Conservation (phyloP, 2,329 filamentous ascomycete species). For the Diaporthe eres region DNA sequence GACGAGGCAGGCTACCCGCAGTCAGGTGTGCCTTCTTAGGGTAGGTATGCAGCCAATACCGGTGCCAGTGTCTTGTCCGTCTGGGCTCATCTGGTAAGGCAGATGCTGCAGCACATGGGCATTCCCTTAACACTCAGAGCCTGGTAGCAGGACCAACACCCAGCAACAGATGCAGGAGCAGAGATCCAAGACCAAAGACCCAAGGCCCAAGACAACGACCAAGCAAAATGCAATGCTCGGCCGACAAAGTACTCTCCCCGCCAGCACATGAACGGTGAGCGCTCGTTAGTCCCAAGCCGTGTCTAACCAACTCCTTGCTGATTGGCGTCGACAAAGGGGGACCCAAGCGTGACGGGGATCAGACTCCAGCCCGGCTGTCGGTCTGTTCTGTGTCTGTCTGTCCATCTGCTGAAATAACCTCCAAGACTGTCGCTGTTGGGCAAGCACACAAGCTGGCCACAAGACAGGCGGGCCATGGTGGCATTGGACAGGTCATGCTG, state of each 20-base stretch:
- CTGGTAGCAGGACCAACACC: neutral
- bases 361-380: neutral
- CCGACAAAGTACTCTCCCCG: neutral
- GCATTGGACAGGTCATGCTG: constrained; percentile 15
- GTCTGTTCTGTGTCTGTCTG: neutral
- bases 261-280: constrained; percentile 18
- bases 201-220: constrained; percentile 13
- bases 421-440: neutral
- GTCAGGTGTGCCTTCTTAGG: neutral
- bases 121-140: neutral
- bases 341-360: neutral
- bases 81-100: constrained; percentile 10
- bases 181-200: neutral
- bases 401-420: neutral
- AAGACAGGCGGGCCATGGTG: constrained; percentile 16
- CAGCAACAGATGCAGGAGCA: neutral
- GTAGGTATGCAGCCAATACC: neutral
- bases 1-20: neutral
- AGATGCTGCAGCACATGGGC: too few relatives aligned
- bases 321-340: constrained; percentile 10
- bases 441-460: constrained; percentile 23
- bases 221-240: constrained; percentile 20
- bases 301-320: neutral
- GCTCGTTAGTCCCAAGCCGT: constrained; percentile 1
- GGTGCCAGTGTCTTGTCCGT: constrained; percentile 9